Evolutionary conservation across 176 grass and related monocot genomes (phyloP), one percentile per base, ranked within the genome.

Genomic region (Triticum monococcum): DNA sequence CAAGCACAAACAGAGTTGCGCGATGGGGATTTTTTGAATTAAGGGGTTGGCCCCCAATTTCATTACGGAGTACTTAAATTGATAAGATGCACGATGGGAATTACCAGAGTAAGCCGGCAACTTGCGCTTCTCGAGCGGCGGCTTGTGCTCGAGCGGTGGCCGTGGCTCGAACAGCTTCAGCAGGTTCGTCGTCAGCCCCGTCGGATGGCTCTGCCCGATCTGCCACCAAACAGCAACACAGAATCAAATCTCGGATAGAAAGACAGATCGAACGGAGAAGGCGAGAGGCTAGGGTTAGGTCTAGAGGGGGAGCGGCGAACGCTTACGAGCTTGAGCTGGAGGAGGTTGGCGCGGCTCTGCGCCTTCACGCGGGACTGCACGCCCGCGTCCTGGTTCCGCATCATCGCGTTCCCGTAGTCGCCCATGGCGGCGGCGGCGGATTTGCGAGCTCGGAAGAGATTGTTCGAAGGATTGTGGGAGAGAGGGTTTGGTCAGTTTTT

Each of bases 151-250:
- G 31, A 97, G 67, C 26, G 87, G 94, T 8, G 89, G 80, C 33
- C 94, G 91, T 33, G 94, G 87, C 82, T 94, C 91, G 80, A 97
- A 97, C 70, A 92, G 83, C 89, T 86, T 97, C 59, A 97, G 65
- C 70, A 97, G 83, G 86, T 97, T 97, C 9, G 94, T 9, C 24
- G 94, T 94, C 13, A 97, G 89, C 31, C 91, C 94, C 50, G 94
- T 97, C 20, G 94, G 94, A 84, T 97, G 93, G 77, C 86, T 91
- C 79, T 90, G 91, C 40, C 89, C 91, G 75, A 94, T 97, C 94
- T 97, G 91, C 38, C 20, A 86, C 31, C 71, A 16, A 31, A 81
- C 32, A 50, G 31, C 33, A 36, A 71, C 61, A 37, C 26, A 16
- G 4, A 67, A 70, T 54, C 76, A 61, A 82, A 80, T 48, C 11